Evolutionary conservation across 306 rosid genomes (phyloP).

Genomic region (Casuarina cunninghamiana): DNA sequence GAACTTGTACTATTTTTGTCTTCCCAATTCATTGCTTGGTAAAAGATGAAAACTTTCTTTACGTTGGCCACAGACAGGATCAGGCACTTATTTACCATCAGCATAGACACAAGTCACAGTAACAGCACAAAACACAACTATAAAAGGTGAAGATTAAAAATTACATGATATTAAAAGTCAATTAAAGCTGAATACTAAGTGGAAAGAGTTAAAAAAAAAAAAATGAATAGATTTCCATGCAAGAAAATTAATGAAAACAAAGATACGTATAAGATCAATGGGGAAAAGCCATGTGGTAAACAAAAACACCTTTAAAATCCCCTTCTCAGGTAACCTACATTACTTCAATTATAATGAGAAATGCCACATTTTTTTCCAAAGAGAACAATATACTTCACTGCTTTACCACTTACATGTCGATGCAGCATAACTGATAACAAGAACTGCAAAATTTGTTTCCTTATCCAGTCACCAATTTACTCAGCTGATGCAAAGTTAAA

Average conservation of each 20-base stretch:
- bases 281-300: background rate
- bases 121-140: background rate
- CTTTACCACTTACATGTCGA: conserved; percentile 17
- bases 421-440: conserved; percentile 10
- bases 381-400: background rate
- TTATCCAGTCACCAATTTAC: conserved; percentile 10
- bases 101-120: background rate
- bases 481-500: background rate
- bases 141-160: background rate
- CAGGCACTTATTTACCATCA: background rate
- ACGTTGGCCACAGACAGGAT: background rate
- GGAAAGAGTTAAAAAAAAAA: background rate
- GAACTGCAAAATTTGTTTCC: conserved; percentile 1
- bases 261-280: background rate
- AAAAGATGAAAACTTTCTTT: background rate
- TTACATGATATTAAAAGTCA: background rate
- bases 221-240: background rate
- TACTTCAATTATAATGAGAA: background rate
- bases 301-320: background rate
- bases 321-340: background rate
- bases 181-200: background rate
- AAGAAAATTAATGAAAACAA: background rate
- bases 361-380: background rate
- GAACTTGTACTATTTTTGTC: background rate
- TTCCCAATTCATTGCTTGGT: background rate